Evolutionary conservation across 495 filamentous ascomycete species (phyloP).

Genomic region (Elaphomyces granulatus): DNA sequence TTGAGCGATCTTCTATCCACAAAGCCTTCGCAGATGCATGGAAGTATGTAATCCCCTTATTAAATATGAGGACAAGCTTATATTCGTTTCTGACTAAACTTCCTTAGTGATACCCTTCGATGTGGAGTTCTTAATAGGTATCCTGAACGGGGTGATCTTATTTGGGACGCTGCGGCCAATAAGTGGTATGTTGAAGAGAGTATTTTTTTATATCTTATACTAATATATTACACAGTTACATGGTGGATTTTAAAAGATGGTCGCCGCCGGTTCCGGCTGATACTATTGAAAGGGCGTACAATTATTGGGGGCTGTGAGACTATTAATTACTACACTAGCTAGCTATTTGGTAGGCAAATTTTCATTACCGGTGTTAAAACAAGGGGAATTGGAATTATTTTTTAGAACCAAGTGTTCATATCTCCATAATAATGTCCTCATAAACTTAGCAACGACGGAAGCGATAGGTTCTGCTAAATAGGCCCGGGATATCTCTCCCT

Average conservation of each 20-base stretch:
- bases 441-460: too few relatives aligned
- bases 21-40: constrained; percentile 1
- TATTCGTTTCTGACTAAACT: neutral
- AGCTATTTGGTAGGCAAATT: too few relatives aligned
- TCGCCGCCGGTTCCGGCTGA: too few relatives aligned
- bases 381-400: too few relatives aligned
- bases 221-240: constrained; percentile 1
- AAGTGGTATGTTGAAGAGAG: constrained; percentile 1
- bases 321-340: too few relatives aligned
- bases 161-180: neutral
- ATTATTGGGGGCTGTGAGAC: too few relatives aligned
- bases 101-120: constrained; percentile 1
- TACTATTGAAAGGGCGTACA: too few relatives aligned
- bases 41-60: neutral
- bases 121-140: constrained; percentile 1
- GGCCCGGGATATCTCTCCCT: too few relatives aligned
- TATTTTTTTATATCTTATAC: neutral
- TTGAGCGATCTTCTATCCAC: neutral
- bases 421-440: too few relatives aligned
- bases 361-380: too few relatives aligned
- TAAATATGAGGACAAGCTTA: neutral
- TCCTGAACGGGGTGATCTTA: neutral
- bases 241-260: constrained; percentile 1
- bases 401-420: too few relatives aligned
- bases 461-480: too few relatives aligned